phyloP scores from a whole-genome alignment of 192 early-diverging fungal genomes.

The Coemansia sp. region DNA sequence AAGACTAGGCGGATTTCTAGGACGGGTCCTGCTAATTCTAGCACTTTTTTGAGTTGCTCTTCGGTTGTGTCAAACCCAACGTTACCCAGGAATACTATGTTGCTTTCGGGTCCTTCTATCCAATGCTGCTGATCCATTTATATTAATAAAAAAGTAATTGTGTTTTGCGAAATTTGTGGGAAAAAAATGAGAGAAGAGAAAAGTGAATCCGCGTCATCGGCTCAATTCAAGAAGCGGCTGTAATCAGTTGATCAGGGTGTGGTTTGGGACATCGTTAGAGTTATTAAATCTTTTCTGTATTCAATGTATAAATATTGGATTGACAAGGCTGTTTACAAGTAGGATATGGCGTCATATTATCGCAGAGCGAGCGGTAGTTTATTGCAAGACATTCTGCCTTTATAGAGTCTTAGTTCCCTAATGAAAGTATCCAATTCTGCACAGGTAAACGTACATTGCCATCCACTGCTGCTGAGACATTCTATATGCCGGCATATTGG shows the following conservation, averaged over 20 bases:
- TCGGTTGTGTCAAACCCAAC: conserved; percentile 91
- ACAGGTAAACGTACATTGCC: conserved; percentile 9
- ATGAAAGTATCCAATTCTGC: conserved; percentile 3
- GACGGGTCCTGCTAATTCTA: conserved; percentile 90
- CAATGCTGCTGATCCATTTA: conserved; percentile 39
- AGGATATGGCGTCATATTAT: not conserved
- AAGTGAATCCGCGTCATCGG: not conserved
- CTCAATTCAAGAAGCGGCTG: not conserved
- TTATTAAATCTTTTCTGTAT: not conserved
- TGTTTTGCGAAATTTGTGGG: not conserved
- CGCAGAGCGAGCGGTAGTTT: not conserved
- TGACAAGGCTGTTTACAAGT: not conserved
- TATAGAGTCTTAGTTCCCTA: not conserved
- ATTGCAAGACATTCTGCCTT: not conserved
- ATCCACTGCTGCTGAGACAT: conserved; percentile 11
- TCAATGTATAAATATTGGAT: not conserved
- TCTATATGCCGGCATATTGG: conserved; percentile 9
- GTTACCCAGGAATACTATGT: conserved; percentile 68
- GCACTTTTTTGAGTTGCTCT: conserved; percentile 89
- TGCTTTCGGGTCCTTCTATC: conserved; percentile 30
- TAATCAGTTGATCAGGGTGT: not conserved
- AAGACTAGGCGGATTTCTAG: conserved; percentile 85
- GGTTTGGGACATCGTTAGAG: not conserved
- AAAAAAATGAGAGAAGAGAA: not conserved
- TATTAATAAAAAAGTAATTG: not conserved